These are phyloP conservation scores for Dactylonectria macrodidyma DNA, from an alignment of 2,329 filamentous ascomycete genomes.

Conservation along the genomic window DNA sequence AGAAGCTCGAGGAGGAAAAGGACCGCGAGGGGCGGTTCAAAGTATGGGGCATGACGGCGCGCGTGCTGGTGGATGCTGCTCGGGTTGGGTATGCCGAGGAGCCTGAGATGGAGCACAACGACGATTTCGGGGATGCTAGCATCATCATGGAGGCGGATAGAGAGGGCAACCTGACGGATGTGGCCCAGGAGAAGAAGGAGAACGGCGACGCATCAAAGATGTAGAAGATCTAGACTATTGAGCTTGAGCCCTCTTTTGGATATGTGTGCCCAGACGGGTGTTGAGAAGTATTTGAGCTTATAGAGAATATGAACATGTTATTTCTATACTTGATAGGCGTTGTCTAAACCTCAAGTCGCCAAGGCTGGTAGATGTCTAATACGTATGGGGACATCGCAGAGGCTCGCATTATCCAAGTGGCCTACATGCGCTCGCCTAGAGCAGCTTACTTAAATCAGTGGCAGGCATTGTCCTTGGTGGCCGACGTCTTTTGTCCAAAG, in stretches of 20 bases:
- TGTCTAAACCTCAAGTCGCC: background rate
- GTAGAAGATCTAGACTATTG: conserved; percentile 35
- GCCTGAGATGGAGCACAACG: conserved; percentile 85
- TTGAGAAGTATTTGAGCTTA: background rate
- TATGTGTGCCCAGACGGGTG: background rate
- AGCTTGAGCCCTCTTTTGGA: background rate
- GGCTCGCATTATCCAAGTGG: background rate
- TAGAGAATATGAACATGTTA: background rate
- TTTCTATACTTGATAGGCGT: background rate
- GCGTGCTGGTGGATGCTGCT: conserved; percentile 90
- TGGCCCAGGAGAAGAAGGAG: conserved; percentile 47
- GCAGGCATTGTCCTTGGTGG: conserved; percentile 90
- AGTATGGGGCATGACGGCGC: conserved; percentile 95
- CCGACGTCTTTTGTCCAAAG: conserved; percentile 80
- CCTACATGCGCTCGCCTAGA: background rate
- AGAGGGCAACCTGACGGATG: conserved; percentile 64
- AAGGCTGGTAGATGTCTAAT: background rate
- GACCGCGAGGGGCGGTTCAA: conserved; percentile 75
- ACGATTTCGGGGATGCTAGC: conserved; percentile 66
- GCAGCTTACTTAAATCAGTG: conserved; percentile 71
- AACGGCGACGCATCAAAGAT: conserved; percentile 52
- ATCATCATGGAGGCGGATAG: conserved; percentile 63
- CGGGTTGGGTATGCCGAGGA: conserved; percentile 85
- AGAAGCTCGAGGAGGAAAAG: conserved; percentile 62
- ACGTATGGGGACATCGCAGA: background rate